These are phyloP conservation scores for Kodamaea alishanica DNA, from an alignment of 1,139 yeast species.

Conservation along the genomic window DNA sequence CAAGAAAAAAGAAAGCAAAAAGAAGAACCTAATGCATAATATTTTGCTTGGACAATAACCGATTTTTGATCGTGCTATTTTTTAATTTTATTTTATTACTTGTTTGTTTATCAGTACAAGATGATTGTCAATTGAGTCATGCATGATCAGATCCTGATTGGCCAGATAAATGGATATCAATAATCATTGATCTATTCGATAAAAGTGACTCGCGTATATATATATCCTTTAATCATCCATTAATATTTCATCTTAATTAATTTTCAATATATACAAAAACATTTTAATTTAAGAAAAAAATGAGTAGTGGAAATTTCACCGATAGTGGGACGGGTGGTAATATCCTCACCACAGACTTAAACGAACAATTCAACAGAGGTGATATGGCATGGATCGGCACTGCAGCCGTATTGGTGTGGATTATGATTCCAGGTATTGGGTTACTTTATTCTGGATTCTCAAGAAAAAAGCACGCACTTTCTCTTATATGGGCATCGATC, in stretches of 20 bases:
- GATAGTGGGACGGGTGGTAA: constrained; percentile 75
- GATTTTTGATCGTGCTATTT: not conserved
- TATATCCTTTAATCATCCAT: not conserved
- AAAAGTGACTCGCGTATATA: not conserved
- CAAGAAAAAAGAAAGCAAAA: too few species aligned
- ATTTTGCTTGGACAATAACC: too few species aligned
- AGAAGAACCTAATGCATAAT: too few species aligned
- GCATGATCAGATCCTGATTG: constrained; percentile 5
- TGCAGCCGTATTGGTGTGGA: constrained; percentile 77
- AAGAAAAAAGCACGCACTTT: constrained; percentile 87
- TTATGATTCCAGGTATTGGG: constrained; percentile 95
- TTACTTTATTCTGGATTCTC: constrained; percentile 85
- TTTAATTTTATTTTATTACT: not conserved
- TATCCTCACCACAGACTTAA: constrained; percentile 67
- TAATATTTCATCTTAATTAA: not conserved
- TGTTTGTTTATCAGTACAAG: not conserved
- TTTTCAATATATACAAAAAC: not conserved
- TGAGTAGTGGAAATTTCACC: constrained; percentile 33
- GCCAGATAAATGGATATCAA: constrained; percentile 3
- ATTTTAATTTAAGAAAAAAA: not conserved
- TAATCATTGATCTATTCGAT: not conserved
- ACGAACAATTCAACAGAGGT: constrained; percentile 65
- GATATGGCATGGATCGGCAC: constrained; percentile 89
- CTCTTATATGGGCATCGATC: constrained; percentile 89
- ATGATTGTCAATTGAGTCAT: too few species aligned